Base-by-base conservation (phyloP, 176 grass and related monocot species). In the Tuctoria greenei region DNA sequence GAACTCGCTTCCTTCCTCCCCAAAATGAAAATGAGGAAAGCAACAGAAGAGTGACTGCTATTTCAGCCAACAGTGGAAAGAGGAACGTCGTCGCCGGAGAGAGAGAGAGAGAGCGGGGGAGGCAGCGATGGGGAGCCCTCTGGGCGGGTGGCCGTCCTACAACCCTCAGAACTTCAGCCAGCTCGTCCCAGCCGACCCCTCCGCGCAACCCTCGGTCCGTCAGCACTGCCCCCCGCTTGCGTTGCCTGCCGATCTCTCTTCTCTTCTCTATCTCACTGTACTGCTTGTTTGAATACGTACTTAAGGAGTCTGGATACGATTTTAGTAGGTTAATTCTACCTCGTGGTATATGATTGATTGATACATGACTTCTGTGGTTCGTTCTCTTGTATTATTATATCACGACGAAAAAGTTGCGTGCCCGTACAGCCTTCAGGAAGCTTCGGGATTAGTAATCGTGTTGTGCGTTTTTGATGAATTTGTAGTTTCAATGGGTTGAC, bases 111-210 rank as follows among this genome's bases (percentile, higher is more conserved):
- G 31, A 31, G 31, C n/a, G 31, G 3, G 31, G 31, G 31, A 31
- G 31, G 31, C 31, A 3, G 3, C 31, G 31, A 31, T 93, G 95
- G 86, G 72, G 12, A 93, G 81, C 75, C 72, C 86, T 27, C 71
- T 93, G 31, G 95, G 86, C 10, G 84, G 76, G 28, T 94, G 91
- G 91, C 95, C 91, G 31, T 94, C 88, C 41, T 91, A 86, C 84
- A 93, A 98, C 72, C 91, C 82, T 8, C 86, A 84, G 45, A 98
- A 94, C 76, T 98, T 98, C 82, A 98, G 88, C 84, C 88, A 94
- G 71, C 57, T 98, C 50, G 75, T 88, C 51, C 91, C 86, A 10
- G 86, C 91, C 28, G 91, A 93, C 77, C 81, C 88, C 36, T 86
- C 91, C 28, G 62, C 86, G 5, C 95, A 92, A 71, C 82, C 91